Evolutionary conservation across 2,329 filamentous ascomycete genomes (phyloP).

Genomic region (Trichoderma breve): DNA sequence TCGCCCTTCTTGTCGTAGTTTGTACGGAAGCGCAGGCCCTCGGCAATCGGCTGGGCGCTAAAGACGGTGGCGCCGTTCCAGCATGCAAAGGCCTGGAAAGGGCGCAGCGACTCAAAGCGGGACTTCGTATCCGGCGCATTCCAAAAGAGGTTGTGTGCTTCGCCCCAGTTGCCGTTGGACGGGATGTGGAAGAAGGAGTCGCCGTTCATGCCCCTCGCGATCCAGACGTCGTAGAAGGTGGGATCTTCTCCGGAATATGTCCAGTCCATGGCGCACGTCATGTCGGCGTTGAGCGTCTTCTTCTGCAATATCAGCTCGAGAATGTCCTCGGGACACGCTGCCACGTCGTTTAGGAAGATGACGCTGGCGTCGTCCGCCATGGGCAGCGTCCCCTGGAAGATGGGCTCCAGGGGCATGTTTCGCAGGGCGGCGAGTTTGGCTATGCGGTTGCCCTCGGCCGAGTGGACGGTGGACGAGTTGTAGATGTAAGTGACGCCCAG

Average conservation of each 20-base stretch:
- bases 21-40: conserved; percentile 45
- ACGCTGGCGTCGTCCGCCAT: conserved; percentile 42
- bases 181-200: conserved; percentile 56
- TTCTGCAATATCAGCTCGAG: conserved; percentile 55
- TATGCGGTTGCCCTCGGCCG: conserved; percentile 45
- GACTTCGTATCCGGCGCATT: conserved; percentile 40
- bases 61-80: conserved; percentile 58
- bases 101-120: conserved; percentile 37
- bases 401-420: conserved; percentile 51
- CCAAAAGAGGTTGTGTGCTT: conserved; percentile 52
- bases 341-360: conserved; percentile 55
- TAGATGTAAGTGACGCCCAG: conserved; percentile 44
- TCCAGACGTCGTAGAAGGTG: conserved; percentile 58
- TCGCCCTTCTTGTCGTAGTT: conserved; percentile 35
- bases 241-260: conserved; percentile 42
- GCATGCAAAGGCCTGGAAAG: conserved; percentile 60
- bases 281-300: conserved; percentile 46
- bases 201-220: conserved; percentile 51
- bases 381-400: conserved; percentile 32
- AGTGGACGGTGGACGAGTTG: conserved; percentile 43
- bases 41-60: conserved; percentile 46
- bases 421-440: conserved; percentile 48
- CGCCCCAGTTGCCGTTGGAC: conserved; percentile 47
- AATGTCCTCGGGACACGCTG: conserved; percentile 53
- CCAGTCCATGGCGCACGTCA: conserved; percentile 62